Evolutionary conservation across 1,139 yeast genomes (phyloP).

Genomic region (Saccharomyces hybrid): DNA sequence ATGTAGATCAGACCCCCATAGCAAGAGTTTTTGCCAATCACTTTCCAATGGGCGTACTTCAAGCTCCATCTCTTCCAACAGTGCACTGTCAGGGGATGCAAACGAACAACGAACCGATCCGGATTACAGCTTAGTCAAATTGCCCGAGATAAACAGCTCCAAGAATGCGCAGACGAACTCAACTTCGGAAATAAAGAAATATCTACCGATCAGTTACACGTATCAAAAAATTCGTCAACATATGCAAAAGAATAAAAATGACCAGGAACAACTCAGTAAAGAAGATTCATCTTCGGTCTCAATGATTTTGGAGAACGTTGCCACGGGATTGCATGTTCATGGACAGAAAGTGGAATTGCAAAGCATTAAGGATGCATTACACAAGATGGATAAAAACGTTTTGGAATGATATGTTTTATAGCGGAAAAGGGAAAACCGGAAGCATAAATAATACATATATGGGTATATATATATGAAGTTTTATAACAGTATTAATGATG

Average conservation of each 20-base stretch:
- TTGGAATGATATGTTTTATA: neutral
- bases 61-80: neutral
- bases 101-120: conserved; percentile 1
- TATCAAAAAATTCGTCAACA: conserved; percentile 14
- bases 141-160: neutral
- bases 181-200: neutral
- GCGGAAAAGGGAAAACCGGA: neutral
- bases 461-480: neutral
- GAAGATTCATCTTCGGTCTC: conserved; percentile 1
- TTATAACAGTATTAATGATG: neutral
- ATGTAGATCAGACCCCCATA: conserved; percentile 37
- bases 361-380: conserved; percentile 13
- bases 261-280: neutral
- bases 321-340: conserved; percentile 6
- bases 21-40: conserved; percentile 11
- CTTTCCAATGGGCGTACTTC: conserved; percentile 4
- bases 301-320: conserved; percentile 6
- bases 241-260: conserved; percentile 7
- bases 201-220: conserved; percentile 11
- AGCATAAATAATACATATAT: neutral
- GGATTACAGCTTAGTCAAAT: neutral
- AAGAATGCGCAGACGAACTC: neutral
- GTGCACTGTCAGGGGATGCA: neutral
- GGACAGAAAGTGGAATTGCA: conserved; percentile 14
- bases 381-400: conserved; percentile 15